Evolutionary conservation across 176 grass and related monocot genomes (phyloP).

Genomic region (Bolboschoenus planiculmis): DNA sequence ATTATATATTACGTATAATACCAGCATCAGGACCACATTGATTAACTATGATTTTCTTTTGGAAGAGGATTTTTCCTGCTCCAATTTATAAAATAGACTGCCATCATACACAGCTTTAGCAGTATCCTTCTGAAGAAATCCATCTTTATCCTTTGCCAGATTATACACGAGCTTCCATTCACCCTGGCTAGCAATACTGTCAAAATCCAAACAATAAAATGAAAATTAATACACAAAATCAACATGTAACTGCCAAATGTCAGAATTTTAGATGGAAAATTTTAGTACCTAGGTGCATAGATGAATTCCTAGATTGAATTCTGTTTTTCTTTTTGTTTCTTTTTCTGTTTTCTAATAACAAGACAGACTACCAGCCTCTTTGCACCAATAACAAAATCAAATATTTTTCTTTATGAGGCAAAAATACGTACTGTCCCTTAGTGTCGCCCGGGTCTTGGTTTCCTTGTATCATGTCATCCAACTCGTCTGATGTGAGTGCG

Average conservation of each 20-base stretch:
- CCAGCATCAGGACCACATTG: background rate
- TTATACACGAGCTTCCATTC: constrained; percentile 47
- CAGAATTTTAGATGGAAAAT: background rate
- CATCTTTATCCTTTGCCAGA: constrained; percentile 44
- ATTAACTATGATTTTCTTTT: background rate
- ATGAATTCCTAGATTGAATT: background rate
- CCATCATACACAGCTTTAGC: constrained; percentile 48
- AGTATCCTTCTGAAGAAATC: constrained; percentile 54
- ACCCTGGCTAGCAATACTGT: constrained; percentile 12
- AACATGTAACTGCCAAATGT: background rate
- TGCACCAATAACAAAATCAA: background rate
- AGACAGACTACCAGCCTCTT: background rate
- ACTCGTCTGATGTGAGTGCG: constrained; percentile 38
- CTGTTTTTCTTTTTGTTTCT: background rate
- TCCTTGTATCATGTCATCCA: constrained; percentile 44
- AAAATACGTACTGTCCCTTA: constrained; percentile 36
- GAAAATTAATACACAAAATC: background rate
- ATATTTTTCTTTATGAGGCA: background rate
- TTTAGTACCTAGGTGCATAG: background rate
- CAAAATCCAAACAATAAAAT: background rate
- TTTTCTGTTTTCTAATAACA: background rate
- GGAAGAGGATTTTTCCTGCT: background rate
- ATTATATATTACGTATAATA: background rate
- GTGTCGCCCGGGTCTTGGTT: constrained; percentile 41
- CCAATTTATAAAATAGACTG: constrained; percentile 45